Evolutionary conservation across 352 stramenopile genomes (phyloP).

Genomic region (Phytophthora pisi): DNA sequence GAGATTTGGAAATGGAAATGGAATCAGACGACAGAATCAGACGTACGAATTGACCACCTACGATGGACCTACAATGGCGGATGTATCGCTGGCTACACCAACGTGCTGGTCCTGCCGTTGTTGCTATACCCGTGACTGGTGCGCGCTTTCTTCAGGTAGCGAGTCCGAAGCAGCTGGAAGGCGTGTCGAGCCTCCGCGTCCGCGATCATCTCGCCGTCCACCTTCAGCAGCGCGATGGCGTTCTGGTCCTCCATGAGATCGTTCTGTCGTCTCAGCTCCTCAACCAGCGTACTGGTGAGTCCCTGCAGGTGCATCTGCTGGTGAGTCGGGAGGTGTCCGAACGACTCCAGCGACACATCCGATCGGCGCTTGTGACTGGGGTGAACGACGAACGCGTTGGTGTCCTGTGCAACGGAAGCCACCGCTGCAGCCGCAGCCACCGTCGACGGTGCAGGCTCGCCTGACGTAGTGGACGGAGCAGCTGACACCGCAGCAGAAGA

Average conservation of each 20-base stretch:
- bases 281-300: slow-evolving; percentile 43
- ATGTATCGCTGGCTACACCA: slow-evolving; percentile 13
- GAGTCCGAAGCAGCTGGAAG: slow-evolving; percentile 51
- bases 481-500: slow-evolving; percentile 3
- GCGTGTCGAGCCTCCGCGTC: slow-evolving; percentile 58
- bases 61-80: not conserved
- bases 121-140: slow-evolving; percentile 23
- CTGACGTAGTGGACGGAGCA: not conserved
- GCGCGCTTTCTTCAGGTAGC: slow-evolving; percentile 64
- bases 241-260: slow-evolving; percentile 81
- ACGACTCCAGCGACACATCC: slow-evolving; percentile 22
- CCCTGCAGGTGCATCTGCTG: slow-evolving; percentile 26
- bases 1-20: not conserved
- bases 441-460: not conserved
- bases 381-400: slow-evolving; percentile 4
- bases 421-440: slow-evolving; percentile 13
- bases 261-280: slow-evolving; percentile 65
- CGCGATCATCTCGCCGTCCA: slow-evolving; percentile 54
- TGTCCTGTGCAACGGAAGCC: slow-evolving; percentile 9
- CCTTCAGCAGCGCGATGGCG: slow-evolving; percentile 63
- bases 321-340: slow-evolving; percentile 9
- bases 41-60: not conserved
- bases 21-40: not conserved
- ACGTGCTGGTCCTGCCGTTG: slow-evolving; percentile 22
- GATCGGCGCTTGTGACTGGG: slow-evolving; percentile 24